These are phyloP conservation scores for Triticum timopheevii DNA, from an alignment of 176 grass and related monocot genomes.

Conservation along the genomic window DNA sequence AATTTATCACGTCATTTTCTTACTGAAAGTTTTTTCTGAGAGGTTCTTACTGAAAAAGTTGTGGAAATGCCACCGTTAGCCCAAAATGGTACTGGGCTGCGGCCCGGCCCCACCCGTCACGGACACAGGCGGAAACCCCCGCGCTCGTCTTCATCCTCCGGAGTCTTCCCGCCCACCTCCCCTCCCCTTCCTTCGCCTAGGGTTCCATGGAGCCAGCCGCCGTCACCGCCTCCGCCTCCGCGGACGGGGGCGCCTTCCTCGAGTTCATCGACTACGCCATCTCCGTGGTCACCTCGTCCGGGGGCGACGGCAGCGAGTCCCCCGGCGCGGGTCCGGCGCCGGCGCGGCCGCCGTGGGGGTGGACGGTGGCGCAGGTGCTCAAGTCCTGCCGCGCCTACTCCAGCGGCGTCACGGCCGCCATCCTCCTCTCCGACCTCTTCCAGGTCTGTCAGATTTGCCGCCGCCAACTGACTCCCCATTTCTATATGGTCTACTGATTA, in stretches of 20 bases:
- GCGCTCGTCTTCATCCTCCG: not conserved
- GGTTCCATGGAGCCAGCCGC: slow-evolving; percentile 46
- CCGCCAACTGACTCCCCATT: not conserved
- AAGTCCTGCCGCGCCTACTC: slow-evolving; percentile 81
- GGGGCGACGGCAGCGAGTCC: slow-evolving; percentile 37
- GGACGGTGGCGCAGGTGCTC: slow-evolving; percentile 72
- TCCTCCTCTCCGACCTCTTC: slow-evolving; percentile 90
- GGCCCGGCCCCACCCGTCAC: not conserved
- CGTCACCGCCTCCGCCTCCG: not conserved
- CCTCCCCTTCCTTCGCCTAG: slow-evolving; percentile 11
- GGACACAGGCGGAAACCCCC: not conserved
- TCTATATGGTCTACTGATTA: not conserved
- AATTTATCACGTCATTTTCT: not conserved
- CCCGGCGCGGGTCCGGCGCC: slow-evolving; percentile 36
- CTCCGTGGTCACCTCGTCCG: slow-evolving; percentile 46
- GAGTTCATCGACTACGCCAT: slow-evolving; percentile 73
- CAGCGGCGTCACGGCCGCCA: slow-evolving; percentile 83
- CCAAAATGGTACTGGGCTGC: not conserved
- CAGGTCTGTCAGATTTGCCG: slow-evolving; percentile 45
- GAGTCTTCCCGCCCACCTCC: not conserved
- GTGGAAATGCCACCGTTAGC: not conserved
- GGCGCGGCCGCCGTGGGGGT: slow-evolving; percentile 62
- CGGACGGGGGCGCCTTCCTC: slow-evolving; percentile 53
- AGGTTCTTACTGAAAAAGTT: not conserved
- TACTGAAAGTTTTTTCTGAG: too few relatives aligned